Conservation (phyloP, 2,329 filamentous ascomycete genomes). For the Elsinoe necatrix region DNA sequence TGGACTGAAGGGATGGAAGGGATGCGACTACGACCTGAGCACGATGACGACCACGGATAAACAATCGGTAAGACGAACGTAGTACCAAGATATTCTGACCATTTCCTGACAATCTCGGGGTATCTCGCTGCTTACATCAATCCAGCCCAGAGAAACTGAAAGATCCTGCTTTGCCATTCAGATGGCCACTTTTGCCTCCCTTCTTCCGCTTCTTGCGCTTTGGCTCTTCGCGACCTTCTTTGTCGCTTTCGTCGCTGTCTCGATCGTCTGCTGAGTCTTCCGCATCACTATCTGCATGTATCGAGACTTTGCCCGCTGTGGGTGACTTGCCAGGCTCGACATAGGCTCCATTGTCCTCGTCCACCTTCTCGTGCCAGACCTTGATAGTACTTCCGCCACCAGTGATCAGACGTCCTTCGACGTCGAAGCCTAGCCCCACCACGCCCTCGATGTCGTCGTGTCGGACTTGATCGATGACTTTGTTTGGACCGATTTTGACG, state of each 20-base stretch:
- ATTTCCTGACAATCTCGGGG: neutral
- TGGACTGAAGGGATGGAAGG: no score
- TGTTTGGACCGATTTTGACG: slow-evolving; percentile 64
- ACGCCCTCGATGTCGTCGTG: slow-evolving; percentile 88
- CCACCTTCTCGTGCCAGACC: slow-evolving; percentile 67
- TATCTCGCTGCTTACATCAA: slow-evolving; percentile 21
- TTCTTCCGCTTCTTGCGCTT: slow-evolving; percentile 38
- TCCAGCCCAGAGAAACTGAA: slow-evolving; percentile 28
- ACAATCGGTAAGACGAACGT: neutral
- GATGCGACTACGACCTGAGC: no score
- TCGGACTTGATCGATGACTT: slow-evolving; percentile 57
- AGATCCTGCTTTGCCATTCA: slow-evolving; percentile 19
- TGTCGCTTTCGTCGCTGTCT: slow-evolving; percentile 36
- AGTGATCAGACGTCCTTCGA: slow-evolving; percentile 76
- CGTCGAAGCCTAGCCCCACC: slow-evolving; percentile 73
- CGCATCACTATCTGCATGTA: slow-evolving; percentile 34
- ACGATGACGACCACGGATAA: no score
- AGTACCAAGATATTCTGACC: neutral
- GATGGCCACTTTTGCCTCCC: slow-evolving; percentile 26
- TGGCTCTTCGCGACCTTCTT: slow-evolving; percentile 31
- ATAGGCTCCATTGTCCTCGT: slow-evolving; percentile 42
- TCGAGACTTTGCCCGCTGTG: slow-evolving; percentile 36
- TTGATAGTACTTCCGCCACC: slow-evolving; percentile 81
- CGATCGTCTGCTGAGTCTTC: slow-evolving; percentile 28
- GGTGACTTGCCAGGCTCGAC: slow-evolving; percentile 32